Evolutionary conservation across 2,329 filamentous ascomycete species (phyloP).

Genomic region (Polychaeton citri): DNA sequence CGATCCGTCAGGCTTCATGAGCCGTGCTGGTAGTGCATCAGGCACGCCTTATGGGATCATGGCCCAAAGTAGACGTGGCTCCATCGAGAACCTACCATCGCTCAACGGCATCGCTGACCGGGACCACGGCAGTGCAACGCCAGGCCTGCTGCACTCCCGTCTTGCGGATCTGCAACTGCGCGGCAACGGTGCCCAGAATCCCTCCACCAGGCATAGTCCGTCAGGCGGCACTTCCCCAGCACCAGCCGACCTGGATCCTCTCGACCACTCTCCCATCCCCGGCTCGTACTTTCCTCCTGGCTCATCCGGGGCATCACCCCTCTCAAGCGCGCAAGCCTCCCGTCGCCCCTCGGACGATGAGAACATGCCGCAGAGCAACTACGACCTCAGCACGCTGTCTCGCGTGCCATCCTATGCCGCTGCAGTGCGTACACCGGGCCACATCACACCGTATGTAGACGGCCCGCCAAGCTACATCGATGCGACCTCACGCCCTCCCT

Average conservation of each 20-base stretch:
- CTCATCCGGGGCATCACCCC: constrained; percentile 9
- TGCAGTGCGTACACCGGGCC: constrained; percentile 31
- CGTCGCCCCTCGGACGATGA: constrained; percentile 20
- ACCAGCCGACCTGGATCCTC: constrained; percentile 7
- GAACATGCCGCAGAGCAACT: constrained; percentile 17
- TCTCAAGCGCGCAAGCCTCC: constrained; percentile 17
- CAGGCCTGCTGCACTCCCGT: constrained; percentile 58
- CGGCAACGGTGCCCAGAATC: constrained; percentile 17
- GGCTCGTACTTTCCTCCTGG: constrained; percentile 11
- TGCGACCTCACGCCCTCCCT: constrained; percentile 30
- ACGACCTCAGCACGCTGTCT: constrained; percentile 33
- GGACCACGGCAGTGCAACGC: constrained; percentile 37
- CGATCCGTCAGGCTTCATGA: constrained; percentile 64
- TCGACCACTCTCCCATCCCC: constrained; percentile 5
- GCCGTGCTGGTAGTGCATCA: constrained; percentile 31
- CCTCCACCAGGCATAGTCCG: constrained; percentile 13
- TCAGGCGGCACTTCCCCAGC: constrained; percentile 20
- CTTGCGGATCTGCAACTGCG: constrained; percentile 39
- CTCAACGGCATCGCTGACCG: constrained; percentile 39
- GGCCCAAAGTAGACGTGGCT: constrained; percentile 57
- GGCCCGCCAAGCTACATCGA: constrained; percentile 32
- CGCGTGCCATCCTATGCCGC: constrained; percentile 40
- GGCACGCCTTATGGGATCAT: constrained; percentile 59
- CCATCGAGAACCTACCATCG: constrained; percentile 63
- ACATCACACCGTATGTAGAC: constrained; percentile 27